Evolutionary conservation across 106 monocot genomes (phyloP), one percentile per base, ranked within the genome.

Genomic region (Posidonia australis): DNA sequence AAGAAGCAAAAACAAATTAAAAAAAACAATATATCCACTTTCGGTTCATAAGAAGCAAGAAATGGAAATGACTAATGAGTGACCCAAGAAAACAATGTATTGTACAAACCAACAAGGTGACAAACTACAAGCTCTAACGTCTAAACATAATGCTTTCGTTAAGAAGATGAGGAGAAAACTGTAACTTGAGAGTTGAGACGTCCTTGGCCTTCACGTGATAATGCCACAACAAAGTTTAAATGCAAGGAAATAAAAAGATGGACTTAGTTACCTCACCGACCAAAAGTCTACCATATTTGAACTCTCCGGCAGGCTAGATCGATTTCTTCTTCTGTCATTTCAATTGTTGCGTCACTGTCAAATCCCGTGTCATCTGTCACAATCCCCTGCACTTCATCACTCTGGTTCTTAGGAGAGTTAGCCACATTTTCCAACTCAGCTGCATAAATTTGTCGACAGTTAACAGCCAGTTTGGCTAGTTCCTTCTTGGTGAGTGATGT

Each of bases 281-380:
- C 57, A 42, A 61, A 21, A 17, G 1, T 30, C 18, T 12, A 20
- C 12, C 61, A n/a, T n/a, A n/a, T n/a, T n/a, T n/a, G n/a, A 61
- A 22, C 43, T 32, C 57, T 58, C n/a, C 58, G 77, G 67, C 69
- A 87, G 10, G 96, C 87, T 25, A 80, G 43, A 16, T 90, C 87
- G 21, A 98, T 98, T 77, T 98, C 96, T 60, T 98, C 96, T 71
- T 98, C 82, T 21, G 90, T 90, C 96, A 98, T 98, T 56, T 84
- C 90, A 64, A 98, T 82, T 3, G 96, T 98, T 43, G 77, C 62
- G 74, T 98, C 96, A 44, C 90, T 90, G 66, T 98, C 87, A 66
- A 49, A 90, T 30, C 61, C 87, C 32, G 59, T 46, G 48, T 85
- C 78, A 54, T 72, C 44, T 0, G 54, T 43, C 25, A 46, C 10